phyloP scores from a whole-genome alignment of 352 stramenopile species.

The Thalassiosira tumida region DNA sequence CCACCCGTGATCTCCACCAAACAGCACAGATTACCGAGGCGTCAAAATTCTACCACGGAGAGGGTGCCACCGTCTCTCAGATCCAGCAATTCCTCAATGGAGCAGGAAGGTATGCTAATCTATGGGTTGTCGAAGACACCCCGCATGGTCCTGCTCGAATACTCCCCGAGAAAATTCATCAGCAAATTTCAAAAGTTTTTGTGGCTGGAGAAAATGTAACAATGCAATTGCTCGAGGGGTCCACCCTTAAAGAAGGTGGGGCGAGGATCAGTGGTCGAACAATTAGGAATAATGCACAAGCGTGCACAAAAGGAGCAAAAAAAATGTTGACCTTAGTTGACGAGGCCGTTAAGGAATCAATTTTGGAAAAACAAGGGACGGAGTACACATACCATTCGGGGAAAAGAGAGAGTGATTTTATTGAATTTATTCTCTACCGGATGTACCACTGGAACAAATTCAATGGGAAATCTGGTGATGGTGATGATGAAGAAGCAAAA shows the following conservation, averaged over 20 bases:
- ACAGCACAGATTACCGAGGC: background rate
- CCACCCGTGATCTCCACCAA: no score
- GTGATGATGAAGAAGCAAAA: background rate
- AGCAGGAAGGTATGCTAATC: background rate
- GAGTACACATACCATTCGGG: background rate
- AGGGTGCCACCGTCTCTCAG: background rate
- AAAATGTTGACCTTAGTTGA: background rate
- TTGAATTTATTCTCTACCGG: background rate
- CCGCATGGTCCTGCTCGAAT: background rate
- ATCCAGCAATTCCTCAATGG: background rate
- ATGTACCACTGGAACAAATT: constrained; percentile 3
- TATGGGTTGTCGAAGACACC: background rate
- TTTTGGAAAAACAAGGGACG: background rate
- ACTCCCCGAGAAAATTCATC: background rate
- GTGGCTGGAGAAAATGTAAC: background rate
- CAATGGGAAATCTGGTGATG: background rate
- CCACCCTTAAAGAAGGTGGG: background rate
- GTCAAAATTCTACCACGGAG: background rate
- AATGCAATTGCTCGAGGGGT: background rate
- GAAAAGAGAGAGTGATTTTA: background rate
- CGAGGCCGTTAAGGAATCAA: background rate
- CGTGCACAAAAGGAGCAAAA: background rate
- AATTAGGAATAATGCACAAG: background rate
- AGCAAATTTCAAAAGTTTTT: background rate
- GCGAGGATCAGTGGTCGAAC: background rate